Conservation (phyloP, 176 grass and related monocot species). For the Lolium perenne region DNA sequence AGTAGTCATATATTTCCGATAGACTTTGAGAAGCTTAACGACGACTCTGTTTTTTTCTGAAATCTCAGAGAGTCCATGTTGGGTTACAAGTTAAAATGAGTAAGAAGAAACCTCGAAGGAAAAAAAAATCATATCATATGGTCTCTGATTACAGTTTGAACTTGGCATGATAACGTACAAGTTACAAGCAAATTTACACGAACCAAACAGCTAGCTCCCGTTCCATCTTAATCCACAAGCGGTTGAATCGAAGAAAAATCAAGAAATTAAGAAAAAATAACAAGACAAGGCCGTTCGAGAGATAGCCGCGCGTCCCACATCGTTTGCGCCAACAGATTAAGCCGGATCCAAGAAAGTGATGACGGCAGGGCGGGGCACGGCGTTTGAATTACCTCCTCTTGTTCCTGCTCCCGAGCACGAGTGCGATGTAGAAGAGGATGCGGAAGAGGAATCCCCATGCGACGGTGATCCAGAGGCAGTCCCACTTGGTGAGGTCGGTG, state of each 20-base stretch:
- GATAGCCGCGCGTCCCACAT: background rate
- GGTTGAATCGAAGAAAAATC: slow-evolving; percentile 2
- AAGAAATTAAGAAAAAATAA: background rate
- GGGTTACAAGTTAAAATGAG: background rate
- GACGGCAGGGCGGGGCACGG: background rate
- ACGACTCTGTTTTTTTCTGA: background rate
- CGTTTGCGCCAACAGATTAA: too few relatives aligned
- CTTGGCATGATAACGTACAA: slow-evolving; percentile 34
- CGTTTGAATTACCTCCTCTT: slow-evolving; percentile 63
- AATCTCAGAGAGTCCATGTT: background rate
- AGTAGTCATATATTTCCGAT: too few relatives aligned
- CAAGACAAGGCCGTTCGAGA: background rate
- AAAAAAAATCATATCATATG: background rate
- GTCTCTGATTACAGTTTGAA: slow-evolving; percentile 28
- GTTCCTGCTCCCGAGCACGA: slow-evolving; percentile 90
- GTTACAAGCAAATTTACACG: slow-evolving; percentile 39
- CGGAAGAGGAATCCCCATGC: slow-evolving; percentile 92
- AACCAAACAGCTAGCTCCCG: slow-evolving; percentile 17
- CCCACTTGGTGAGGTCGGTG: slow-evolving; percentile 88
- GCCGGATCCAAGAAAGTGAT: background rate
- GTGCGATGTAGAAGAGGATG: slow-evolving; percentile 81
- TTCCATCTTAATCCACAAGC: slow-evolving; percentile 7
- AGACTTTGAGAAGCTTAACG: background rate
- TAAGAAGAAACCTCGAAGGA: background rate
- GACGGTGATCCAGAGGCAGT: slow-evolving; percentile 90